Evolutionary conservation across 306 rosid genomes (phyloP).

Genomic region (Gillenia trifoliata): DNA sequence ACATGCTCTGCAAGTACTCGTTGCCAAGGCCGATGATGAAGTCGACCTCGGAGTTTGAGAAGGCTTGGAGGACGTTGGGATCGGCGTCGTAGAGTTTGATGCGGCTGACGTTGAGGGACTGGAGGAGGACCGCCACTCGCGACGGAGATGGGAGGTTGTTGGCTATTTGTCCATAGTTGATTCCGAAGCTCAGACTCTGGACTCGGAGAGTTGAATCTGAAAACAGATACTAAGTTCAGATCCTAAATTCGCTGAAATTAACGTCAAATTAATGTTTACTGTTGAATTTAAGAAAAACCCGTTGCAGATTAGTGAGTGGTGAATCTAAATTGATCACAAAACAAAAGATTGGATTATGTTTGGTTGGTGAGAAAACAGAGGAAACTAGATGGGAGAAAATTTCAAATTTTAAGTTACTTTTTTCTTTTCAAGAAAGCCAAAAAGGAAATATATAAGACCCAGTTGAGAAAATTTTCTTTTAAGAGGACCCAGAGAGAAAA

Average conservation of each 20-base stretch:
- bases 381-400: not conserved
- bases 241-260: not conserved
- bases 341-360: not conserved
- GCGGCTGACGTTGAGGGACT: constrained; percentile 53
- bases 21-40: constrained; percentile 74
- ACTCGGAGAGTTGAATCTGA: constrained; percentile 44
- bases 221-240: not conserved
- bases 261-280: not conserved
- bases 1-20: constrained; percentile 49
- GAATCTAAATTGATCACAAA: not conserved
- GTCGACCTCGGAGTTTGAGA: constrained; percentile 55
- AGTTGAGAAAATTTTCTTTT: not conserved
- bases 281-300: not conserved
- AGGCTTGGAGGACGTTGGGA: constrained; percentile 70
- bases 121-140: constrained; percentile 49
- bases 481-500: constrained; percentile 13
- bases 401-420: not conserved
- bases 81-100: constrained; percentile 90
- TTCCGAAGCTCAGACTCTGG: constrained; percentile 51
- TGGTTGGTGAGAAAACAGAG: not conserved
- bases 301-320: not conserved
- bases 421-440: not conserved
- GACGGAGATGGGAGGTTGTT: constrained; percentile 68
- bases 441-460: not conserved
- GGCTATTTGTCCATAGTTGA: constrained; percentile 90